A percentile compares a stretch with the other conserved stretches of the same genome.
These are phyloP conservation scores for Phaeotremella skinneri DNA, from an alignment of 768 basidiomycete species.

Conservation along the genomic window DNA sequence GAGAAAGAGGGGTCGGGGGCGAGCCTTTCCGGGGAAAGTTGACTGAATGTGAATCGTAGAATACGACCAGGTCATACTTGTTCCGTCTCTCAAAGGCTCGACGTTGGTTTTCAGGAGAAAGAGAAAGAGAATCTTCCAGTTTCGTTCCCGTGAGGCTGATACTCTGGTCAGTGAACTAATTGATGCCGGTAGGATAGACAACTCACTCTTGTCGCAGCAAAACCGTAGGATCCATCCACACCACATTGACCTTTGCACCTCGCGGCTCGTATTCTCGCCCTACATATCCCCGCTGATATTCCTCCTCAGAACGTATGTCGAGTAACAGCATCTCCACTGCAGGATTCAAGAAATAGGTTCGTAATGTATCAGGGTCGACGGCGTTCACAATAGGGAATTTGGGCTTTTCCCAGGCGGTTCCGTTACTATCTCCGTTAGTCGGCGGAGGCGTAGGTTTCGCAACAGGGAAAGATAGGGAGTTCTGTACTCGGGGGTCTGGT, in stretches of 20 bases:
- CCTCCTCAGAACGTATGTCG: slow-evolving; percentile 75
- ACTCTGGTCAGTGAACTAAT: slow-evolving; percentile 2
- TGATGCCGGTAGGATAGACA: neutral
- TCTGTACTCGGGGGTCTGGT: neutral
- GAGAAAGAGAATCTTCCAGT: slow-evolving; percentile 71
- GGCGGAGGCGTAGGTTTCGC: slow-evolving; percentile 29
- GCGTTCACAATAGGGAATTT: slow-evolving; percentile 63
- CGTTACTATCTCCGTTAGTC: neutral
- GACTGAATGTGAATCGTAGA: slow-evolving; percentile 66
- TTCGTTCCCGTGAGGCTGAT: slow-evolving; percentile 63
- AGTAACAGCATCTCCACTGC: slow-evolving; percentile 68
- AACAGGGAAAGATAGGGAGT: slow-evolving; percentile 21
- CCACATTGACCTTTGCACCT: slow-evolving; percentile 51
- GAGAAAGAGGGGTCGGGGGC: slow-evolving; percentile 58
- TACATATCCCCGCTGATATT: slow-evolving; percentile 74
- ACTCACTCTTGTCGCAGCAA: slow-evolving; percentile 67
- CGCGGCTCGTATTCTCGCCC: slow-evolving; percentile 57
- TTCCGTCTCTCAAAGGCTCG: slow-evolving; percentile 78
- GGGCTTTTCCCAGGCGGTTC: slow-evolving; percentile 30
- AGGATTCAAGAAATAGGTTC: slow-evolving; percentile 59
- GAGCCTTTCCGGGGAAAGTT: slow-evolving; percentile 59
- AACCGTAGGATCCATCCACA: slow-evolving; percentile 82
- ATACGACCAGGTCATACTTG: slow-evolving; percentile 80
- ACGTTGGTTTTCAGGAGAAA: slow-evolving; percentile 68
- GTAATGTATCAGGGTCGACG: slow-evolving; percentile 62